Evolutionary conservation across 768 basidiomycete genomes (phyloP).

Genomic region (Boletellus ananiceps): DNA sequence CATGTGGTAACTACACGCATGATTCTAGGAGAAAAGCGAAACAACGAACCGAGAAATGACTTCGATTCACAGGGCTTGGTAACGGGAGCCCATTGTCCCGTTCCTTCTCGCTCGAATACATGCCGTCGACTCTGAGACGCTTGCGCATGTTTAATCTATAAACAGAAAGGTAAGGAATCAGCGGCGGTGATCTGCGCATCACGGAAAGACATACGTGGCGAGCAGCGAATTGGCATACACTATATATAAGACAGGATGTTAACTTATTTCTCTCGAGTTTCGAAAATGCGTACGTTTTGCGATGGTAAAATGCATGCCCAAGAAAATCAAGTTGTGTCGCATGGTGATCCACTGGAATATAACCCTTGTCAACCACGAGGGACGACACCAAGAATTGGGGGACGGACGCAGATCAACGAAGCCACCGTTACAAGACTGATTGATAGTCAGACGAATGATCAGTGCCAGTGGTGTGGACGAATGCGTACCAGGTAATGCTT

Average conservation of each 20-base stretch:
- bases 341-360: constrained; percentile 26
- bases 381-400: not conserved
- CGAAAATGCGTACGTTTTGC: constrained; percentile 24
- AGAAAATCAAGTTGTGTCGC: constrained; percentile 35
- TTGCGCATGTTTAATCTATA: constrained; percentile 31
- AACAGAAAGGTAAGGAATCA: not conserved
- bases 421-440: constrained; percentile 29
- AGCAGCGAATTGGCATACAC: constrained; percentile 34
- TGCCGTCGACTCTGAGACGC: constrained; percentile 23
- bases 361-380: not conserved
- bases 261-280: not conserved
- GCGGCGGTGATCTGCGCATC: not conserved
- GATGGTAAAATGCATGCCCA: constrained; percentile 34
- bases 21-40: too few relatives aligned
- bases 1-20: too few relatives aligned
- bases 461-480: too few relatives aligned
- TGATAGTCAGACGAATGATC: not conserved
- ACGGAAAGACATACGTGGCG: constrained; percentile 25
- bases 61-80: constrained; percentile 18
- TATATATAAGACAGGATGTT: not conserved
- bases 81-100: constrained; percentile 4
- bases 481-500: constrained; percentile 39
- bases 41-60: constrained; percentile 22
- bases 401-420: constrained; percentile 31
- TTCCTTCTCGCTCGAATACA: constrained; percentile 29